These are phyloP conservation scores for Komagataella ulmi DNA, from an alignment of 805 yeast genomes.

Conservation along the genomic window DNA sequence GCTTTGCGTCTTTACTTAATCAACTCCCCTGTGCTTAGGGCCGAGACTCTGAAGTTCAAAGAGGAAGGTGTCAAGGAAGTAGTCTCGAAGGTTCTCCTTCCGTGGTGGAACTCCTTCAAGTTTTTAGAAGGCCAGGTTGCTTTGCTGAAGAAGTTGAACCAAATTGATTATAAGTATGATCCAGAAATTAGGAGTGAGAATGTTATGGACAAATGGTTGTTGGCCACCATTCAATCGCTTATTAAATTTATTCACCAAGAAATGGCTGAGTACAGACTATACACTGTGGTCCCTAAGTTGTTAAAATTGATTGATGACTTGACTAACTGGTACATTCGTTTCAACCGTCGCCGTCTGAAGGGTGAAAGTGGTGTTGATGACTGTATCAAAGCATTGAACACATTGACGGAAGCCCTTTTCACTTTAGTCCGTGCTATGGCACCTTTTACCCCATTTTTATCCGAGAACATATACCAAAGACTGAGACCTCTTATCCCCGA, in stretches of 20 bases:
- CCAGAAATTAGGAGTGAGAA: constrained; percentile 53
- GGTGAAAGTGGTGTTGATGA: constrained; percentile 85
- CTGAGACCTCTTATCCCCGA: constrained; percentile 50
- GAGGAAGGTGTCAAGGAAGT: constrained; percentile 99
- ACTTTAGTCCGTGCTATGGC: constrained; percentile 94
- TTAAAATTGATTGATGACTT: constrained; percentile 82
- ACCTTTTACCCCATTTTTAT: constrained; percentile 93
- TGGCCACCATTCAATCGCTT: constrained; percentile 92
- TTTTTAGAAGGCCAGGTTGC: constrained; percentile 93
- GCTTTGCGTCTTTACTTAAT: constrained; percentile 91
- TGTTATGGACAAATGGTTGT: constrained; percentile 95
- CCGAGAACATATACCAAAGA: constrained; percentile 80
- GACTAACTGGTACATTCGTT: constrained; percentile 98
- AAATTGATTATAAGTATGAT: constrained; percentile 61
- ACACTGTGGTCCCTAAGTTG: constrained; percentile 91
- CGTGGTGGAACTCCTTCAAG: constrained; percentile 98
- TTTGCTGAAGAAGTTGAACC: constrained; percentile 63
- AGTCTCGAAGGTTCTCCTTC: constrained; percentile 86
- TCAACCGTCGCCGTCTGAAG: constrained; percentile 95
- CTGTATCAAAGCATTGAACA: constrained; percentile 76
- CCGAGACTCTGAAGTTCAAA: constrained; percentile 91
- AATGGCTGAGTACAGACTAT: constrained; percentile 82
- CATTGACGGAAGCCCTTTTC: constrained; percentile 80
- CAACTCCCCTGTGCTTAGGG: constrained; percentile 94
- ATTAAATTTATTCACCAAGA: constrained; percentile 77